Conservation (phyloP, 1,284 basidiomycete species). For the Ustilago shanxiensis region DNA sequence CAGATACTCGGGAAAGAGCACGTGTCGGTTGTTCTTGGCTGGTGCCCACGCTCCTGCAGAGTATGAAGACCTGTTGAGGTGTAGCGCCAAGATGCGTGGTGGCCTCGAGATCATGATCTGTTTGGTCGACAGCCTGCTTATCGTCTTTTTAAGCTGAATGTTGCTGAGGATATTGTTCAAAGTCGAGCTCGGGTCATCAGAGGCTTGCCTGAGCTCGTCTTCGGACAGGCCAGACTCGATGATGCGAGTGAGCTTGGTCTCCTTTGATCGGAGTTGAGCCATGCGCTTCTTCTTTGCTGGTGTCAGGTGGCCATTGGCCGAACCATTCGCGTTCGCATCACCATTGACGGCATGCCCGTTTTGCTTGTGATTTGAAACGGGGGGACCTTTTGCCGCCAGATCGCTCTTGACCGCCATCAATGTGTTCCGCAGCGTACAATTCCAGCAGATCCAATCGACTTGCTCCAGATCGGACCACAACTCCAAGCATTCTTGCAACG, state of each 20-base stretch:
- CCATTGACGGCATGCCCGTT: slow-evolving; percentile 28
- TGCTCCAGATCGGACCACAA: slow-evolving; percentile 63
- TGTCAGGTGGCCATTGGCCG: slow-evolving; percentile 18
- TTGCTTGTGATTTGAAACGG: slow-evolving; percentile 10
- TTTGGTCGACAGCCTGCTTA: slow-evolving; percentile 59
- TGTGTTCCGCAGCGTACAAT: slow-evolving; percentile 61
- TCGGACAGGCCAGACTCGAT: slow-evolving; percentile 55
- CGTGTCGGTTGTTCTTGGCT: slow-evolving; percentile 63
- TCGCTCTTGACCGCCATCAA: slow-evolving; percentile 22
- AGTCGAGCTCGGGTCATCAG: slow-evolving; percentile 28
- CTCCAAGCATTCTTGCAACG: slow-evolving; percentile 59
- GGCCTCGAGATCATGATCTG: slow-evolving; percentile 66
- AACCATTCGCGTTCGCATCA: slow-evolving; percentile 13
- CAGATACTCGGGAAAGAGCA: slow-evolving; percentile 62
- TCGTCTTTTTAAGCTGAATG: slow-evolving; percentile 38
- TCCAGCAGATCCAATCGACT: slow-evolving; percentile 68
- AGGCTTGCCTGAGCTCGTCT: slow-evolving; percentile 50
- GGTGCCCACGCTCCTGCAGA: slow-evolving; percentile 52
- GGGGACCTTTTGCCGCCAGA: slow-evolving; percentile 15
- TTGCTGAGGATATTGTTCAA: slow-evolving; percentile 35
- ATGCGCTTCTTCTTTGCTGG: slow-evolving; percentile 43
- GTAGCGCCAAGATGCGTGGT: slow-evolving; percentile 59
- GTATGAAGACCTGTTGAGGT: slow-evolving; percentile 65
- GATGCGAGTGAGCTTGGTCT: slow-evolving; percentile 31
- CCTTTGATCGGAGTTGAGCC: slow-evolving; percentile 36